Conservation (phyloP, 169 alveolate genomes). For the Plasmodium ovale region DNA sequence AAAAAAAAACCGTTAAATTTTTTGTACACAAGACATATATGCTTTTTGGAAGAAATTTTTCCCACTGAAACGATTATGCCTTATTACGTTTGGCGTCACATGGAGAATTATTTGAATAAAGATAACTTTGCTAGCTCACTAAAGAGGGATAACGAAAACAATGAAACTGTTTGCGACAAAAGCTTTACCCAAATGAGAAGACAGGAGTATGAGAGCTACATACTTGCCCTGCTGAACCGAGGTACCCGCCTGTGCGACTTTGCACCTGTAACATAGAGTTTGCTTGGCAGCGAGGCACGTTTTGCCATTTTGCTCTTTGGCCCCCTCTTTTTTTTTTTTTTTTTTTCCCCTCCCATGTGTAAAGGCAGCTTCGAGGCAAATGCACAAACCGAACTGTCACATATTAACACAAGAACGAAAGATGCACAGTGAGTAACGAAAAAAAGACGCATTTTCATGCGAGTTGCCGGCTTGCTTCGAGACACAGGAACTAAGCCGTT, state of each 20-base stretch:
- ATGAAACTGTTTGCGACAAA: constrained; percentile 23
- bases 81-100: constrained; percentile 36
- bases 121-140: constrained; percentile 5
- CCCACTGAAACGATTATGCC: constrained; percentile 75
- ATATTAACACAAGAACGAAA: too few relatives aligned
- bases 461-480: too few relatives aligned
- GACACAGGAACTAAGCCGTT: too few relatives aligned
- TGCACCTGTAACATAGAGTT: too few relatives aligned
- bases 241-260: constrained; percentile 35
- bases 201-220: constrained; percentile 44
- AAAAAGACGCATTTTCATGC: too few relatives aligned
- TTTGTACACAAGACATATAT: constrained; percentile 61
- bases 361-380: too few relatives aligned
- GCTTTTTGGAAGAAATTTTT: constrained; percentile 57
- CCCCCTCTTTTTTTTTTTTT: too few relatives aligned
- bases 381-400: too few relatives aligned
- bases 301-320: too few relatives aligned
- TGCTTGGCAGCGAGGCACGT: not conserved
- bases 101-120: constrained; percentile 23
- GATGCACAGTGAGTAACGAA: too few relatives aligned
- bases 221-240: constrained; percentile 8
- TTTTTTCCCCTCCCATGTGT: too few relatives aligned
- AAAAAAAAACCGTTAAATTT: constrained; percentile 24
- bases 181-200: constrained; percentile 13
- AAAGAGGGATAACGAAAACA: constrained; percentile 9